phyloP scores from a whole-genome alignment of 306 rosid species.

The Alnus glutinosa region DNA sequence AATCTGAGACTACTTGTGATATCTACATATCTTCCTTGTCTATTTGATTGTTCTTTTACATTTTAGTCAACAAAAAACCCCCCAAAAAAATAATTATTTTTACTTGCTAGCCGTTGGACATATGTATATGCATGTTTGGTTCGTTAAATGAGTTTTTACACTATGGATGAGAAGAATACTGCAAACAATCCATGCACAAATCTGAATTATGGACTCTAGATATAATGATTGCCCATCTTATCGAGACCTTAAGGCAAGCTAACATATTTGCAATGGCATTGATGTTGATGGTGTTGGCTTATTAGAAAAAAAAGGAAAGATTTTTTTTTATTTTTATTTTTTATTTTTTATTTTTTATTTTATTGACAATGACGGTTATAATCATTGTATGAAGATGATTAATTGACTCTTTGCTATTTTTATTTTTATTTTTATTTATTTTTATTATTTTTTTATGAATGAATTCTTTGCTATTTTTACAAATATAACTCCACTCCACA shows the following conservation, averaged over 20 bases:
- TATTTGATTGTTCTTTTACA: neutral
- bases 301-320: neutral
- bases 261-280: neutral
- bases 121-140: neutral
- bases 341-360: too few species aligned
- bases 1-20: constrained; percentile 25
- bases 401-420: neutral
- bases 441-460: too few species aligned
- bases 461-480: neutral
- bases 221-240: neutral
- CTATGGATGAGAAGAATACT: neutral
- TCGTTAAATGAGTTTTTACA: neutral
- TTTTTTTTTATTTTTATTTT: too few species aligned
- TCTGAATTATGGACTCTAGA: neutral
- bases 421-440: too few species aligned
- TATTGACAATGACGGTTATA: too few species aligned
- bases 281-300: neutral
- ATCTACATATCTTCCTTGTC: neutral
- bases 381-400: neutral
- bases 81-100: neutral
- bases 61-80: neutral
- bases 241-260: neutral
- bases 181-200: neutral
- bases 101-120: neutral
- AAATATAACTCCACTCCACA: neutral